These are phyloP conservation scores for Blepharisma undulans DNA, from an alignment of 169 alveolate species.

Conservation along the genomic window DNA sequence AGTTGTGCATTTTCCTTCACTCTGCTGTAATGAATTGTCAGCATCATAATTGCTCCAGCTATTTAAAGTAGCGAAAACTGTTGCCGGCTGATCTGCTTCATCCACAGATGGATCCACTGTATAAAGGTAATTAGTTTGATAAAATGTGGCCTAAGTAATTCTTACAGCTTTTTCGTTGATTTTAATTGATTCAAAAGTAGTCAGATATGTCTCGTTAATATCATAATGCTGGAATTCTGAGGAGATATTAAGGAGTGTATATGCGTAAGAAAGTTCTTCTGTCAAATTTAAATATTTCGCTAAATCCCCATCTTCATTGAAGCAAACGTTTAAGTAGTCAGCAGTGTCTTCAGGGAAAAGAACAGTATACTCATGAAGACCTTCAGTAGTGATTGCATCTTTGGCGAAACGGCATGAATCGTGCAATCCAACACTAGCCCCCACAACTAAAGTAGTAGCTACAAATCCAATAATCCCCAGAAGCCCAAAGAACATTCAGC, in stretches of 20 bases:
- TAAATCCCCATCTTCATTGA: constrained; percentile 10
- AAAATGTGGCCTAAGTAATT: neutral
- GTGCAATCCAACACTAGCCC: neutral
- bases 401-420: constrained; percentile 5
- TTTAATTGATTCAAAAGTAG: neutral
- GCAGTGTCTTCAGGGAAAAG: neutral
- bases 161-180: neutral
- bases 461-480: neutral
- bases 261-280: neutral
- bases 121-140: neutral
- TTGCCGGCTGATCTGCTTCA: neutral
- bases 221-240: neutral
- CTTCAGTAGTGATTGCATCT: neutral
- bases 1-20: neutral
- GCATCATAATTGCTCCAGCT: neutral
- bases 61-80: neutral
- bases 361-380: neutral
- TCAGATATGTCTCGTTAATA: neutral
- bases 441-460: neutral
- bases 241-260: neutral
- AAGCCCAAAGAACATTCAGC: neutral
- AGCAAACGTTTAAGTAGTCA: neutral
- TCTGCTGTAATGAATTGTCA: neutral
- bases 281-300: neutral
- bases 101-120: neutral